phyloP scores from a whole-genome alignment of 768 basidiomycete genomes.

The Aureoboletus auriporus region DNA sequence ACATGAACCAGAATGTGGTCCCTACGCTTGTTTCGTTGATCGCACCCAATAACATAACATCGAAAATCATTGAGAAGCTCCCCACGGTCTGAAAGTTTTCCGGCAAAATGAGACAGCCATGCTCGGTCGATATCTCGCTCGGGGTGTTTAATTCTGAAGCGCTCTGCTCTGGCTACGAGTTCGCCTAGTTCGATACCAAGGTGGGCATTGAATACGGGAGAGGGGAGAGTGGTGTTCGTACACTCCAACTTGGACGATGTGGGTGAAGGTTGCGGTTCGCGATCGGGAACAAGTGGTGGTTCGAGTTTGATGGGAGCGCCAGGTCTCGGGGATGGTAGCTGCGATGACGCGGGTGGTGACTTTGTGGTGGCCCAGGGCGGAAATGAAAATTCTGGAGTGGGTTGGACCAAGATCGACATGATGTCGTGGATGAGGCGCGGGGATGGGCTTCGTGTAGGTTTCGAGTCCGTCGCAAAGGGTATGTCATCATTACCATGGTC shows the following conservation, averaged over 20 bases:
- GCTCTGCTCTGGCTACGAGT: constrained; percentile 51
- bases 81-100: constrained; percentile 56
- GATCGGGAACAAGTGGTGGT: neutral
- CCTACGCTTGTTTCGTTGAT: constrained; percentile 64
- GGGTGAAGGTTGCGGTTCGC: neutral
- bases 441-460: constrained; percentile 18
- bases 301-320: neutral
- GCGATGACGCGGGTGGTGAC: constrained; percentile 1
- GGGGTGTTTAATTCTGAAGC: constrained; percentile 51
- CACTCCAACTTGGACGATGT: neutral
- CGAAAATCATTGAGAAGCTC: constrained; percentile 57
- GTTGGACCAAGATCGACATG: constrained; percentile 25
- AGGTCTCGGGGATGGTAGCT: neutral
- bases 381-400: constrained; percentile 11
- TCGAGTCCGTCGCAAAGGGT: neutral
- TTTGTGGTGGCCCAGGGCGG: constrained; percentile 4
- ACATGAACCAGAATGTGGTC: constrained; percentile 76
- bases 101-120: constrained; percentile 67
- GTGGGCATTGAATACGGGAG: constrained; percentile 63
- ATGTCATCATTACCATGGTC: neutral
- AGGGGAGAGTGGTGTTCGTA: constrained; percentile 14
- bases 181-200: constrained; percentile 52
- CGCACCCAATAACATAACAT: constrained; percentile 65
- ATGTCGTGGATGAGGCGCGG: constrained; percentile 29
- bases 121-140: constrained; percentile 56